Percentiles rank a stretch among this genome's conserved stretches.
Evolutionary conservation across 805 yeast genomes (phyloP).

Genomic region (Suhomyces vadensis): DNA sequence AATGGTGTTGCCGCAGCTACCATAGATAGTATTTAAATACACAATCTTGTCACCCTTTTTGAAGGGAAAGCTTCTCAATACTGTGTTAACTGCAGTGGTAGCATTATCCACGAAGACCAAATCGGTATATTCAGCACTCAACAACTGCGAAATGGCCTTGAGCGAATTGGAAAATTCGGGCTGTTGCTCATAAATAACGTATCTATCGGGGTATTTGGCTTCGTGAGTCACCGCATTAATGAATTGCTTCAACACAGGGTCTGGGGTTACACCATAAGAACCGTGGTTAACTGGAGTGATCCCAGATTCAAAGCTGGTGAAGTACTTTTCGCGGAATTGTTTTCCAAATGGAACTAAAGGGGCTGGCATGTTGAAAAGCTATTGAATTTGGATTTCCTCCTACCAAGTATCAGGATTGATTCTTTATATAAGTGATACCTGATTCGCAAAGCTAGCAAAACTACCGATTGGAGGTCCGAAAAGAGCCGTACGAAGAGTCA

Average conservation of each 20-base stretch:
- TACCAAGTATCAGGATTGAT: too few species aligned
- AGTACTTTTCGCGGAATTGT: slow-evolving; percentile 48
- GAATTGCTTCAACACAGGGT: slow-evolving; percentile 43
- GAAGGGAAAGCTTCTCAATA: slow-evolving; percentile 56
- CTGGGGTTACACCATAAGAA: slow-evolving; percentile 60
- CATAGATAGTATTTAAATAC: slow-evolving; percentile 51
- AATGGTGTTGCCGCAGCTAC: slow-evolving; percentile 55
- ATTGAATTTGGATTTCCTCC: background rate
- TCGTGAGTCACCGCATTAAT: slow-evolving; percentile 25
- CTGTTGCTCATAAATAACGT: slow-evolving; percentile 27
- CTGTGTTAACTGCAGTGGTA: slow-evolving; percentile 57
- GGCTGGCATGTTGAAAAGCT: background rate
- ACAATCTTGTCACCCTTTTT: slow-evolving; percentile 52
- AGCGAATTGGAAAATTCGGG: slow-evolving; percentile 35
- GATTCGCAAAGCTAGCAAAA: too few species aligned
- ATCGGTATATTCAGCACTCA: slow-evolving; percentile 48
- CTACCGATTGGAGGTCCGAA: too few species aligned
- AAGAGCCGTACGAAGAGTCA: too few species aligned
- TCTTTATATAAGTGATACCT: too few species aligned
- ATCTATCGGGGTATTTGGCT: slow-evolving; percentile 49
- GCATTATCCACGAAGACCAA: slow-evolving; percentile 61
- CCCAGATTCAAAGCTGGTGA: slow-evolving; percentile 39
- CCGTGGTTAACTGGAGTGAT: slow-evolving; percentile 61
- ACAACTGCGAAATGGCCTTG: slow-evolving; percentile 35
- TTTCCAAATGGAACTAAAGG: slow-evolving; percentile 46